Conservation (phyloP, 2,329 filamentous ascomycete genomes). For the Saccharata proteae region DNA sequence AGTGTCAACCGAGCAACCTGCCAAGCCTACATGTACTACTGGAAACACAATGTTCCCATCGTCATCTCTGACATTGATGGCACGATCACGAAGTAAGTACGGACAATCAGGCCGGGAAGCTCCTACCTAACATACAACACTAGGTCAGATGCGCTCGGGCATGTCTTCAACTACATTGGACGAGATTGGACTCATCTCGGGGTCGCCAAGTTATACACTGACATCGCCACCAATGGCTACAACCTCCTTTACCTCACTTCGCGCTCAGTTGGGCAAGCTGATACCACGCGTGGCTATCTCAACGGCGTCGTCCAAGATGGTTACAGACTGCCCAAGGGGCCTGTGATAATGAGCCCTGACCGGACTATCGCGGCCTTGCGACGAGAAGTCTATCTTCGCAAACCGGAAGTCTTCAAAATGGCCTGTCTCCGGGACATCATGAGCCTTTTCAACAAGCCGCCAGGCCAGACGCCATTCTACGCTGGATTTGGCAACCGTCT, state of each 20-base stretch:
- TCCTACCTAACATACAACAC: too few species aligned
- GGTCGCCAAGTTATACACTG: conserved; percentile 92
- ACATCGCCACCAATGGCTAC: conserved; percentile 91
- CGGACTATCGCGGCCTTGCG: conserved; percentile 86
- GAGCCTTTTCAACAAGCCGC: conserved; percentile 55
- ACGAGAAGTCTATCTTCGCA: conserved; percentile 85
- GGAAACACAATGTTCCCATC: conserved; percentile 82
- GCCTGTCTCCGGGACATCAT: conserved; percentile 90
- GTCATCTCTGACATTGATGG: conserved; percentile 98
- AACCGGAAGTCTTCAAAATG: conserved; percentile 99
- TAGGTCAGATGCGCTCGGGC: conserved; percentile 75
- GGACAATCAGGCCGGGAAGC: too few species aligned
- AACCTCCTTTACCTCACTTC: conserved; percentile 98
- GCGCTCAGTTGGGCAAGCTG: conserved; percentile 84
- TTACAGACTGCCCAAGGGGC: conserved; percentile 74
- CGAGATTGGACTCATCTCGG: conserved; percentile 96
- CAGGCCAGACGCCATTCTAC: conserved; percentile 74
- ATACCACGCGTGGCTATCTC: conserved; percentile 79
- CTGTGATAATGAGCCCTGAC: conserved; percentile 90
- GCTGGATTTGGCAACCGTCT: conserved; percentile 94
- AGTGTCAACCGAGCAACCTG: conserved; percentile 93
- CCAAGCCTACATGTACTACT: conserved; percentile 83
- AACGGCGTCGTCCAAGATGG: conserved; percentile 81
- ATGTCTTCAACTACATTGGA: conserved; percentile 92
- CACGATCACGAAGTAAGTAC: conserved; percentile 74